Evolutionary conservation across 805 yeast species (phyloP).

Genomic region (Candida sanyiensis): DNA sequence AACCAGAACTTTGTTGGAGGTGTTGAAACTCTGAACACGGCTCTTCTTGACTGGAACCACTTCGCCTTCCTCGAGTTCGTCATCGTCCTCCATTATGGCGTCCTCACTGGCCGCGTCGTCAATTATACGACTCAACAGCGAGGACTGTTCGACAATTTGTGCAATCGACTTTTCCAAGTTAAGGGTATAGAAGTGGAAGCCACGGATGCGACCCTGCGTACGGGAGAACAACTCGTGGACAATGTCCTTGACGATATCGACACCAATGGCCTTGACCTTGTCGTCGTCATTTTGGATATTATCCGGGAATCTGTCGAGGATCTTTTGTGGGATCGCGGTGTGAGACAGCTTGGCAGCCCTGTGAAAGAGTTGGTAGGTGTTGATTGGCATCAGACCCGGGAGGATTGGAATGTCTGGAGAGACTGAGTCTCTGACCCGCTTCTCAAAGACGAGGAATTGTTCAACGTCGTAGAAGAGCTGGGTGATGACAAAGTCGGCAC

Average conservation of each 20-base stretch:
- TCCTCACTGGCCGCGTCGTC: constrained; percentile 36
- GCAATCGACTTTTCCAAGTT: constrained; percentile 92
- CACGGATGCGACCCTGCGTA: constrained; percentile 57
- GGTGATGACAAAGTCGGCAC: constrained; percentile 90
- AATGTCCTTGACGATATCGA: constrained; percentile 61
- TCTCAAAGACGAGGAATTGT: constrained; percentile 64
- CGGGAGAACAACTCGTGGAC: constrained; percentile 49
- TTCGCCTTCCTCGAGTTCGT: constrained; percentile 8
- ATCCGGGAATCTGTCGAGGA: constrained; percentile 50
- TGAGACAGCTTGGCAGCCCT: constrained; percentile 87
- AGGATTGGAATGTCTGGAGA: constrained; percentile 50
- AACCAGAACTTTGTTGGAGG: constrained; percentile 38
- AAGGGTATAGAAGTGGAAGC: constrained; percentile 89
- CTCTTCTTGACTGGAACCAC: constrained; percentile 6
- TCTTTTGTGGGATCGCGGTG: constrained; percentile 65
- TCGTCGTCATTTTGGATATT: constrained; percentile 65
- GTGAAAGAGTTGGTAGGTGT: constrained; percentile 73
- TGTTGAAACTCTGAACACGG: constrained; percentile 24
- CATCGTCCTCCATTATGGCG: constrained; percentile 29
- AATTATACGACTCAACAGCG: constrained; percentile 44
- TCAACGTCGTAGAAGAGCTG: constrained; percentile 88
- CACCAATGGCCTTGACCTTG: constrained; percentile 75
- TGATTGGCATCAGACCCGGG: constrained; percentile 91
- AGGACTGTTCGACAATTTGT: constrained; percentile 62
- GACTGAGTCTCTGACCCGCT: constrained; percentile 37